Percentiles rank a stretch among this genome's conserved stretches.
Evolutionary conservation across 2,329 filamentous ascomycete species (phyloP).

Genomic region (Atkinsonella hypoxylon): DNA sequence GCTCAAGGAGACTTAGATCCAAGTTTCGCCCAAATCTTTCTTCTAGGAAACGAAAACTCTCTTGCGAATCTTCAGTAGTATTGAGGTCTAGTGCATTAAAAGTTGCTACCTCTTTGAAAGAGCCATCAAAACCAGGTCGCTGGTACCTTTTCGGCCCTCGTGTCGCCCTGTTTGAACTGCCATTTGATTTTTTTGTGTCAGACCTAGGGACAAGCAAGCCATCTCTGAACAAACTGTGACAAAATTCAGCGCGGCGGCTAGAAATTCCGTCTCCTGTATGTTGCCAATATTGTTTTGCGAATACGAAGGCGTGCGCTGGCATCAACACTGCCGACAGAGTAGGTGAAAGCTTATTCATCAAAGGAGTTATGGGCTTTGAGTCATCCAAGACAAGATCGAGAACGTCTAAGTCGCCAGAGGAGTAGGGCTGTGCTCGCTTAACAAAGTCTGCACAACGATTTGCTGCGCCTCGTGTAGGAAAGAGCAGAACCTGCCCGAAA

Average conservation of each 20-base stretch:
- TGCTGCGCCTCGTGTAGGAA: slow-evolving; percentile 62
- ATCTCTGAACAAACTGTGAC: slow-evolving; percentile 60
- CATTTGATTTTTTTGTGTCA: slow-evolving; percentile 14
- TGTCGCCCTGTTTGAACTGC: slow-evolving; percentile 25
- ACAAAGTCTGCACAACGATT: slow-evolving; percentile 66
- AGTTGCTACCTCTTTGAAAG: slow-evolving; percentile 10
- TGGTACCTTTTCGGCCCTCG: slow-evolving; percentile 79
- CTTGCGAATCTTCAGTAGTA: slow-evolving; percentile 33
- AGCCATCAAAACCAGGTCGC: slow-evolving; percentile 27
- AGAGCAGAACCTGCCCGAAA: slow-evolving; percentile 65
- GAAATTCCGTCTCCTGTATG: slow-evolving; percentile 89
- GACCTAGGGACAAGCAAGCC: slow-evolving; percentile 37
- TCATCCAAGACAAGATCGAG: slow-evolving; percentile 53
- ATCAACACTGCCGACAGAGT: slow-evolving; percentile 61
- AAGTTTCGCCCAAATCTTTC: slow-evolving; percentile 90
- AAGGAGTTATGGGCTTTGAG: slow-evolving; percentile 36
- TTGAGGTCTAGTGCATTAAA: slow-evolving; percentile 9
- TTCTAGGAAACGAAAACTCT: slow-evolving; percentile 75
- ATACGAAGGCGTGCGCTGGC: slow-evolving; percentile 49
- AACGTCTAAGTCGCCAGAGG: slow-evolving; percentile 36
- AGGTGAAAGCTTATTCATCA: slow-evolving; percentile 43
- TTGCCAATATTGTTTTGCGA: slow-evolving; percentile 95
- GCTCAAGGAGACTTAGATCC: slow-evolving; percentile 62
- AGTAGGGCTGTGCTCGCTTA: slow-evolving; percentile 38
- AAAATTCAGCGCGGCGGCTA: slow-evolving; percentile 85